Evolutionary conservation across 768 basidiomycete species (phyloP).

Genomic region (Lactifluus volemus): DNA sequence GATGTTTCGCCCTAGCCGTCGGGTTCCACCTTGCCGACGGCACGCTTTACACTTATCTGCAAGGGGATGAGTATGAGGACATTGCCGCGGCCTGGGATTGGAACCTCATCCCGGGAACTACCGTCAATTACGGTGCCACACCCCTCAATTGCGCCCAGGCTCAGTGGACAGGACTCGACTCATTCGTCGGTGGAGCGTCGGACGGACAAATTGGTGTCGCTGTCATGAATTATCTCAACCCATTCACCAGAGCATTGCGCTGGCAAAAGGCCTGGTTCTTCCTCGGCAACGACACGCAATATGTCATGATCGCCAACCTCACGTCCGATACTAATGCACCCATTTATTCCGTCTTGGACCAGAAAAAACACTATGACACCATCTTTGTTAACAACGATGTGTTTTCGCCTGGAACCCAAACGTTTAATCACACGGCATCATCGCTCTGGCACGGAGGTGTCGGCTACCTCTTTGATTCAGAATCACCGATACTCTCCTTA

Average conservation of each 20-base stretch:
- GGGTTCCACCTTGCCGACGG: constrained; percentile 62
- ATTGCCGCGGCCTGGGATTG: constrained; percentile 70
- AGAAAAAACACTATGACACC: constrained; percentile 38
- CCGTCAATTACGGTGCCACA: constrained; percentile 53
- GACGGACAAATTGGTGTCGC: constrained; percentile 47
- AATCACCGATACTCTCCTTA: constrained; percentile 27
- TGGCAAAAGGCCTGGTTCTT: constrained; percentile 75
- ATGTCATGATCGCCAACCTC: constrained; percentile 51
- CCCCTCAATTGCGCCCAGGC: constrained; percentile 40
- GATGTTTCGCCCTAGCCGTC: constrained; percentile 10
- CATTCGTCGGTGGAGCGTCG: constrained; percentile 60
- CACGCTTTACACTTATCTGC: constrained; percentile 51
- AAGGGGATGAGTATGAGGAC: constrained; percentile 65
- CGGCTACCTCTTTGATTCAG: constrained; percentile 47
- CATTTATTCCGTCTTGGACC: constrained; percentile 60
- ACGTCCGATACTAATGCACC: constrained; percentile 36
- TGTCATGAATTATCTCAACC: constrained; percentile 62
- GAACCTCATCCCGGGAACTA: constrained; percentile 69
- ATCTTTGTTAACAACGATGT: constrained; percentile 36
- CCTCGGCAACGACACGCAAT: constrained; percentile 52
- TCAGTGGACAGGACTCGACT: constrained; percentile 37
- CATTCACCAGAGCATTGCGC: constrained; percentile 40
- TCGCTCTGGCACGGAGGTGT: constrained; percentile 58
- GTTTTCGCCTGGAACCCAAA: constrained; percentile 5
- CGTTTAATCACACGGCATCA: constrained; percentile 24